Base-by-base conservation (phyloP, 2,329 filamentous ascomycete genomes). In the Stylonectria norvegica region DNA sequence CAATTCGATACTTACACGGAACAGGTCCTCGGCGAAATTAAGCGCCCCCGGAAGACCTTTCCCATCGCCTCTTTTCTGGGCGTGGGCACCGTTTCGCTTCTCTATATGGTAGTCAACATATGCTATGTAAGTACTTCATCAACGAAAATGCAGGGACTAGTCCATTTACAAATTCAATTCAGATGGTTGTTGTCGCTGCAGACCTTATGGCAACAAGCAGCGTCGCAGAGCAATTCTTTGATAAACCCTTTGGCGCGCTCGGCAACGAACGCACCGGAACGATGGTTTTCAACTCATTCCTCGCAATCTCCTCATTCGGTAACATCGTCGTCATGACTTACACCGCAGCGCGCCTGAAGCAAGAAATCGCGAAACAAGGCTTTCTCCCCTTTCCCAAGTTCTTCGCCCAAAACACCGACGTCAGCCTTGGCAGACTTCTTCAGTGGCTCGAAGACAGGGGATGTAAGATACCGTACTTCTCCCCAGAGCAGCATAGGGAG, bases 361-460 rank as follows among this genome's bases (percentile, higher is more conserved):
- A 80, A 51, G 76, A 81, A 51, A 77, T 81, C 30, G 77, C 76
- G 5, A 79, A 80, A 50, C 72, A 78, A 53, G 76, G 75, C 1
- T 68, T 78, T 36, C 58, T 78, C 2, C 75, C 75, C 0, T 74
- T 61, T 38, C 66, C 72, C 4, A 64, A 66, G 23, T 72, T 76
- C 57, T 72, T 76, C 45, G 72, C 68, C 2, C 58, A 62, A 28
- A 61, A 66, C 29, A 52, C 47, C 2, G 63, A 66, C 17, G 47
- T 65, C 18, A 64, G 61, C 2, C 15, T 66, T 4, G 63, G 63
- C 0, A 55, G 62, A 2, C 43, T 66, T 0, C 42, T 66, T 4
- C 30, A 33, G 1, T 65, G 59, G 57, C 49, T 66, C 28, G 50
- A 60, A 17, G 48, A 47, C 22, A 56, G 52, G 14, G 55, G 60